Conservation (phyloP, 495 filamentous ascomycete species). For the Xanthoparmelia taractica region DNA sequence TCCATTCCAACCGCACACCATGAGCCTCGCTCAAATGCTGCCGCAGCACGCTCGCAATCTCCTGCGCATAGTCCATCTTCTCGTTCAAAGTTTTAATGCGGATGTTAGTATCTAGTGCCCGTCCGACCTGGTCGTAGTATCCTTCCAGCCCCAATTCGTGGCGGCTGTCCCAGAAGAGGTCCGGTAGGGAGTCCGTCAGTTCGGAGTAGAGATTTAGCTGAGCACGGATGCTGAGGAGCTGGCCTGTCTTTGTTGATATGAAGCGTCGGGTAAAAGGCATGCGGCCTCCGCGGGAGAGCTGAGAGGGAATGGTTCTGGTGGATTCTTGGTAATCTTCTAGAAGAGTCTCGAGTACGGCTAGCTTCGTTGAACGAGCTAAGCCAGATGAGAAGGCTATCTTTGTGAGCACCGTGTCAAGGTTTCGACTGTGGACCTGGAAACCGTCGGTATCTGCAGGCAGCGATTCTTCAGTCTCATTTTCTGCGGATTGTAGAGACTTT, state of each 20-base stretch:
- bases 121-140: conserved; percentile 89
- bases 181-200: conserved; percentile 87
- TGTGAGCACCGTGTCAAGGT: conserved; percentile 70
- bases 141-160: conserved; percentile 82
- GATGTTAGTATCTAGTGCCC: conserved; percentile 83
- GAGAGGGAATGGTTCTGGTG: conserved; percentile 68
- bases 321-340: conserved; percentile 76
- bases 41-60: conserved; percentile 83
- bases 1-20: conserved; percentile 84
- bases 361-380: conserved; percentile 88
- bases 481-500: neutral
- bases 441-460: conserved; percentile 26
- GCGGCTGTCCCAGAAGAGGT: conserved; percentile 91
- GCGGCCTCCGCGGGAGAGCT: conserved; percentile 55
- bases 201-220: conserved; percentile 97
- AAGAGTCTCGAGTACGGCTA: conserved; percentile 86
- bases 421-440: conserved; percentile 28
- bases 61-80: conserved; percentile 95
- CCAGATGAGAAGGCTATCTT: conserved; percentile 97
- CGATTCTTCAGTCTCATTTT: conserved; percentile 15
- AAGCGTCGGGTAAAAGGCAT: conserved; percentile 66
- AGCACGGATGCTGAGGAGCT: conserved; percentile 81
- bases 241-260: conserved; percentile 87
- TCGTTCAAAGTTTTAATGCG: conserved; percentile 88
- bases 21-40: conserved; percentile 87